Base-by-base conservation (phyloP, 495 filamentous ascomycete species). In the Penicillium desertorum region DNA sequence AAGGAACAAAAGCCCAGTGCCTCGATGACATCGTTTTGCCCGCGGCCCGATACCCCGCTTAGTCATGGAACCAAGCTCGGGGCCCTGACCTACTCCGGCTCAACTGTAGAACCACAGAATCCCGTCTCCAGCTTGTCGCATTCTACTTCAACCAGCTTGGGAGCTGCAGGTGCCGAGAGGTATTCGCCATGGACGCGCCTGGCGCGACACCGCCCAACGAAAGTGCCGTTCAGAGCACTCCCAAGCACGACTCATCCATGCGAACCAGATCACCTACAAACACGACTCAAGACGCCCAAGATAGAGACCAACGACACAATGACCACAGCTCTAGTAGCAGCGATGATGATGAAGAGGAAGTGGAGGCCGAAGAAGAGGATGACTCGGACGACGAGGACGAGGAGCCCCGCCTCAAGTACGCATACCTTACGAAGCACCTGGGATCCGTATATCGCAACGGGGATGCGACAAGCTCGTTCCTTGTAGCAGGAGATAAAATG, bases 401-500 rank as follows among this genome's bases (percentile, higher is more conserved):
- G n/a, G 94, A 98, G 69, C 95, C 94, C 47, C 88, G 85, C 65
- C 80, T 98, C 62, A 97, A 98, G 74, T 96, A 96, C 72, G 86
- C 86, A 27, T 85, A 89, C 54, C 71, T 97, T 56, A 98, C 94
- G 14, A 86, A 84, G 48, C 86, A 87, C 59, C 72, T 98, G 55
- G 84, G 81, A 16, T 73, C 88, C 5, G 84, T 96, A 46, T 98
- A 98, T 76, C 85, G 90, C 49, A 96, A 95, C 76, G 92, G 91
- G 54, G 94, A 98, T 80, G 88, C 91, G 57, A 96, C 93, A 34
- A 96, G 92, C 73, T 77, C 89, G 9, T 95, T 92, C 64, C 74
- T 94, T 29, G 90, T 94, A 47, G 89, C 89, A 20, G 93, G 91
- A 25, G 94, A 98, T 77, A 98, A 96, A 76, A 96, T 97, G 92